These are phyloP conservation scores for Jatropha curcas DNA, from an alignment of 345 rosid genomes.

Conservation along the genomic window DNA sequence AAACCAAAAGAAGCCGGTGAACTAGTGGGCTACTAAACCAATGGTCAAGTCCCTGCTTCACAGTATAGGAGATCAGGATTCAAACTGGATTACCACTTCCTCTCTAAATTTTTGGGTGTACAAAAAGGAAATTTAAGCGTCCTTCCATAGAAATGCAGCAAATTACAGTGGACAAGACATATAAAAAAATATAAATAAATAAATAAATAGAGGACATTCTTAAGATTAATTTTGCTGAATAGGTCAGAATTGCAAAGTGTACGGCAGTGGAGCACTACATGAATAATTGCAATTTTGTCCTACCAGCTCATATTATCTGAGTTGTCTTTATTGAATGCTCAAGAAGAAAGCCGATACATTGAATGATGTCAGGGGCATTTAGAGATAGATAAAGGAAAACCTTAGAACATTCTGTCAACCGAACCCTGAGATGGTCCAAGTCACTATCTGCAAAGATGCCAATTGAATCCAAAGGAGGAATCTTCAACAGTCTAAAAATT, in stretches of 20 bases:
- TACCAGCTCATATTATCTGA: not conserved
- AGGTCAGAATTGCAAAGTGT: no score
- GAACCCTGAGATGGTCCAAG: slow-evolving; percentile 46
- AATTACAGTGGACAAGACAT: not conserved
- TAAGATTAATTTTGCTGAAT: no score
- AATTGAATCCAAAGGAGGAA: slow-evolving; percentile 31
- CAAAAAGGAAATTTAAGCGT: not conserved
- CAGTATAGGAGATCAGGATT: no score
- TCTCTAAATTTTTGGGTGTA: no score
- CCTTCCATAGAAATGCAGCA: not conserved
- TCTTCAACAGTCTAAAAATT: slow-evolving; percentile 41
- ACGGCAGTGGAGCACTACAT: not conserved
- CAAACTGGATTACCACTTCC: no score
- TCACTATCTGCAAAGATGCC: slow-evolving; percentile 40
- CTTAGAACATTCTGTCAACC: slow-evolving; percentile 63
- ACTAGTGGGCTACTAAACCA: no score
- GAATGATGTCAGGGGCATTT: slow-evolving; percentile 12
- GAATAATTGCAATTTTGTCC: not conserved
- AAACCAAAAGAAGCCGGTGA: not conserved
- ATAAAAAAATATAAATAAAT: not conserved
- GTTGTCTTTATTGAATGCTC: not conserved
- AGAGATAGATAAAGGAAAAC: slow-evolving; percentile 34
- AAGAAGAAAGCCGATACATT: slow-evolving; percentile 20
- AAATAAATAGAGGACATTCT: no score
- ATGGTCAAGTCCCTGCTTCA: no score